These are phyloP conservation scores for Solanum hybrid DNA, from an alignment of 305 asterid species.

Conservation along the genomic window DNA sequence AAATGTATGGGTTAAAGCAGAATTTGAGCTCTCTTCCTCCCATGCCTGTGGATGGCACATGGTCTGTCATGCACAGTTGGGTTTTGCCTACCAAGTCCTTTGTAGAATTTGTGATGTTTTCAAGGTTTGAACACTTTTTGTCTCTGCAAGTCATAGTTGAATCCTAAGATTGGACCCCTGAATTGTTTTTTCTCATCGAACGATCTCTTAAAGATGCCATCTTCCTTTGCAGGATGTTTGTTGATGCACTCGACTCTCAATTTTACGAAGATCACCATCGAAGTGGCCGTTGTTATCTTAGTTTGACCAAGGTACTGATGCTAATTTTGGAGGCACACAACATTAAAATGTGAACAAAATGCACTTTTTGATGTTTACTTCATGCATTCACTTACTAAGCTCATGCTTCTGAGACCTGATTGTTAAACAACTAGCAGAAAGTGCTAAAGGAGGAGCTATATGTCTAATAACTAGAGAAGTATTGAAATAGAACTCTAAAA, in stretches of 20 bases:
- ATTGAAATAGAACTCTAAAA: neutral
- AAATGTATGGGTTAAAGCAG: slow-evolving; percentile 75
- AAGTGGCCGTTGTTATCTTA: slow-evolving; percentile 63
- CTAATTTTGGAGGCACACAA: neutral
- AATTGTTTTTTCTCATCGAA: neutral
- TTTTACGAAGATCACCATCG: slow-evolving; percentile 59
- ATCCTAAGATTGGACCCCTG: neutral
- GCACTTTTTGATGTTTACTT: neutral
- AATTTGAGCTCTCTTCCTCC: slow-evolving; percentile 60
- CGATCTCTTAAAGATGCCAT: neutral
- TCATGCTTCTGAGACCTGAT: neutral
- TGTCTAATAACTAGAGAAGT: neutral
- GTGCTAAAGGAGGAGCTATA: neutral
- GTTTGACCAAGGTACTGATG: slow-evolving; percentile 56
- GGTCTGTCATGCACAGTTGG: slow-evolving; percentile 98
- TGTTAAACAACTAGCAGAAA: neutral
- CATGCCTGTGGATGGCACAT: slow-evolving; percentile 71
- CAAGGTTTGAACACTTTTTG: slow-evolving; percentile 47
- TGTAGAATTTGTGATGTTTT: slow-evolving; percentile 89
- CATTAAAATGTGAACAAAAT: neutral
- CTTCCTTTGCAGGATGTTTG: slow-evolving; percentile 62
- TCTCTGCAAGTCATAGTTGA: neutral
- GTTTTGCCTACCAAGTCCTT: slow-evolving; percentile 85
- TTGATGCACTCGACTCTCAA: slow-evolving; percentile 71
- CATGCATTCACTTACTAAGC: neutral